phyloP scores from a whole-genome alignment of 345 rosid genomes.

The Passiflora organensis region DNA sequence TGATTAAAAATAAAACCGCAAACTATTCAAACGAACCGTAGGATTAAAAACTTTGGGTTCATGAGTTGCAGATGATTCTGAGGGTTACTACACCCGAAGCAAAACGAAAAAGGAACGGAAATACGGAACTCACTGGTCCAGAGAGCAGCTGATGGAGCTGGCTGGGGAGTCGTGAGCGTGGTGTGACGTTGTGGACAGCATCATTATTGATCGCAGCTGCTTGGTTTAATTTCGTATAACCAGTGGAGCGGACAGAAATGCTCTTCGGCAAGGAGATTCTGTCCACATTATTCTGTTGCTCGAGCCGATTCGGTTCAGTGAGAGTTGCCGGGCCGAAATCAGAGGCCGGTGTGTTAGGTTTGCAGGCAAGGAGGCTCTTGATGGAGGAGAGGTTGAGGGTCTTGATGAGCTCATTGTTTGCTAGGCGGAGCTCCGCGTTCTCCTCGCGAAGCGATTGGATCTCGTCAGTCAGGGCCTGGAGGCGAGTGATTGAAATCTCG shows the following conservation, averaged over 20 bases:
- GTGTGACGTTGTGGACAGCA: conserved; percentile 22
- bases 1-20: too few species aligned
- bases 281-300: background rate
- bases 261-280: conserved; percentile 13
- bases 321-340: too few species aligned
- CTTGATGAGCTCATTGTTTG: conserved; percentile 9
- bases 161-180: conserved; percentile 28
- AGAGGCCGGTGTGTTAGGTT: background rate
- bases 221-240: conserved; percentile 8
- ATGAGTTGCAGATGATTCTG: background rate
- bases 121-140: conserved; percentile 35
- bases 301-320: background rate
- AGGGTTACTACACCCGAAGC: background rate
- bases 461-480: conserved; percentile 31
- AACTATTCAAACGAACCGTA: too few species aligned
- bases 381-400: conserved; percentile 29
- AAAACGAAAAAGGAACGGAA: background rate
- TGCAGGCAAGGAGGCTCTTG: background rate
- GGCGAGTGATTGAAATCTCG: conserved; percentile 38
- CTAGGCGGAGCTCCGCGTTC: conserved; percentile 14
- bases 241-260: conserved; percentile 17
- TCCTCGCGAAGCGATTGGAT: conserved; percentile 17
- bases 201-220: conserved; percentile 17
- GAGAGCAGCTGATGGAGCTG: conserved; percentile 23
- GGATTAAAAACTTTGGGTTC: too few species aligned